Base-by-base conservation (phyloP, 169 alveolate species). In the Plasmodium blacklocki region DNA sequence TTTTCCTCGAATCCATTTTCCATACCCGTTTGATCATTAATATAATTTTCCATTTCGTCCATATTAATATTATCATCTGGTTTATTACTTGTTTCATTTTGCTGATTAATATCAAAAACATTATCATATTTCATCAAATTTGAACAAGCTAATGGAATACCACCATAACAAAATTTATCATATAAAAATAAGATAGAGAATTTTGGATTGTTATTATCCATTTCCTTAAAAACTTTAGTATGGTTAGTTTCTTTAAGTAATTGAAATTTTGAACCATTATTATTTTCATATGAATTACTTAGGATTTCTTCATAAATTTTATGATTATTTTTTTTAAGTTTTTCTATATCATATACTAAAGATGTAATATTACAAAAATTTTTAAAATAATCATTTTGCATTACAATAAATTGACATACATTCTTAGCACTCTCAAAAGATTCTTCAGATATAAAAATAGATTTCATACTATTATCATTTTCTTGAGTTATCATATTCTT, bases 111-210 rank as follows among this genome's bases (percentile, higher is more conserved):
- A 19, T 78, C 89, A 39, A 78, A 66, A 14, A 66, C 47, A 59
- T 78, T 78, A 21, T 78, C 89, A 8, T 59, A 50, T 15, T 83
- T 83, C 23, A 83, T 63, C 19, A 83, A 68, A 15, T 83, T 83
- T 18, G 68, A 9, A n/a, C 91, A 83, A 15, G 86, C 91, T 60
- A 83, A 23, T 68, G 91, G 91, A 47, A 83, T 68, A 1, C 91
- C 91, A 21, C 91, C 91, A 32, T 68, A 83, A 32, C 91, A 83
- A 19, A 83, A 39, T 83, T 83, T 83, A 68, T 67, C 68, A 68
- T 21, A 83, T n/a, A 83, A 18, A 83, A 68, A 83, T 39, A 83
- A 21, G 18, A 83, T 59, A 26, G 91, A 83, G 5, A 83, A 23
- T 29, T 68, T 83, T 32, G 91, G 91, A 70, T 68, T 39, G 14